Conservation (phyloP, 2,329 filamentous ascomycete species). For the Botrytis paeoniae region DNA sequence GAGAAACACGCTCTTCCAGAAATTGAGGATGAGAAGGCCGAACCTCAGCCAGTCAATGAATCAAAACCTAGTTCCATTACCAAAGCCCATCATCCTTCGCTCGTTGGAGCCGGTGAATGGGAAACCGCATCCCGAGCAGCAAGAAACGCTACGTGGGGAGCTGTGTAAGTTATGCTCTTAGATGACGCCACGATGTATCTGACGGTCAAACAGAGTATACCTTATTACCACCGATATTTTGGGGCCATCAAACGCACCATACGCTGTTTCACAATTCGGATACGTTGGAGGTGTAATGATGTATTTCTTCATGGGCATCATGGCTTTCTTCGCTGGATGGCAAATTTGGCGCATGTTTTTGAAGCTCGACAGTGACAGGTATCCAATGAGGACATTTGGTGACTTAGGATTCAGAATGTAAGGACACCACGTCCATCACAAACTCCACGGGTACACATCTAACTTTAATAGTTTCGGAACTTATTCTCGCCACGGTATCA, state of each 20-base stretch:
- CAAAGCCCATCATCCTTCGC: neutral
- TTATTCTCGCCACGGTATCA: constrained; percentile 46
- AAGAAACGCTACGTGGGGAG: constrained; percentile 46
- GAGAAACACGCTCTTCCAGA: constrained; percentile 12
- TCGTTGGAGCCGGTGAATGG: constrained; percentile 40
- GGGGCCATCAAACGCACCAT: constrained; percentile 22
- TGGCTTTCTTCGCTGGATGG: constrained; percentile 28
- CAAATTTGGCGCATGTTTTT: constrained; percentile 30
- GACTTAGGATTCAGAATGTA: constrained; percentile 44
- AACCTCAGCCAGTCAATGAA: neutral
- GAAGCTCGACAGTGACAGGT: constrained; percentile 27
- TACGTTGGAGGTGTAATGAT: constrained; percentile 18
- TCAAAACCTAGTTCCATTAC: constrained; percentile 3
- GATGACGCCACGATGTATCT: neutral
- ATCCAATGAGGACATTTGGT: constrained; percentile 26
- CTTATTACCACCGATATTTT: constrained; percentile 29
- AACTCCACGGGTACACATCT: neutral
- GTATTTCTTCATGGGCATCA: constrained; percentile 28
- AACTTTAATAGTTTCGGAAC: constrained; percentile 39
- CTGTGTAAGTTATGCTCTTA: constrained; percentile 34
- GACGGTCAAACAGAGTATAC: constrained; percentile 31
- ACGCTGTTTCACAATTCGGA: constrained; percentile 18
- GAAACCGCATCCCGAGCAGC: constrained; percentile 44
- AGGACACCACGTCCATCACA: neutral
- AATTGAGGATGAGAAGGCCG: neutral